Evolutionary conservation across 1,284 basidiomycete genomes (phyloP), one percentile per base, ranked within the genome.

Genomic region (Rhodotorula glutinis): DNA sequence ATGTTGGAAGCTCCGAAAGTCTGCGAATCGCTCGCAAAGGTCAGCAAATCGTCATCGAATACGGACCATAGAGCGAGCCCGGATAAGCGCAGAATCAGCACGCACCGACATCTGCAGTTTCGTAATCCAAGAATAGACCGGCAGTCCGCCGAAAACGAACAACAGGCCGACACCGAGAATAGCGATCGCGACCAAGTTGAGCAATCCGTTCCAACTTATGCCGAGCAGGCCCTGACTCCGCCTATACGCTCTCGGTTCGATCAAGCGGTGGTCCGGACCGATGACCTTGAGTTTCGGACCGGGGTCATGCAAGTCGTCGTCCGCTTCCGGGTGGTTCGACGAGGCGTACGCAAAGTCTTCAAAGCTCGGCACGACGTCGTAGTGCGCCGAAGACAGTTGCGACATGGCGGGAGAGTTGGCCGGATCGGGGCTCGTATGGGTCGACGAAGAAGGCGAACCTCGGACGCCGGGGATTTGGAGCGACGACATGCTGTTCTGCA

Each of bases 71-170:
- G 8, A n/a, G 52, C 52, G 29, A 33, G 17, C 0, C 17, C 17
- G 52, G 27, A 16, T n/a, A 11, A 23, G 23, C 46, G 46, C 4
- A 23, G 4, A n/a, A n/a, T n/a, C 21, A n/a, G 23, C 9, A 53
- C 53, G 30, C 17, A 43, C 54, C 16, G 40, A n/a, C 21, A 23
- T 13, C 57, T 49, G 23, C 27, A 51, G 65, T 38, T 53, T 47
- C 21, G 43, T 58, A 25, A 62, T 29, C 60, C 60, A 66, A 29
- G 55, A 40, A 44, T 53, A 62, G 43, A 67, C 52, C 10, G 65
- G 69, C 64, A 72, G 49, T 0, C 72, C 73, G 25, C 63, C 69
- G 44, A 75, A 75, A 38, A 74, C 57, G 47, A 71, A 68, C 44
- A 75, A 53, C 25, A 75, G 60, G 0, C 60, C 58, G 25, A 53